phyloP scores from a whole-genome alignment of 768 basidiomycete species.

The Cystofilobasidium capitatum region DNA sequence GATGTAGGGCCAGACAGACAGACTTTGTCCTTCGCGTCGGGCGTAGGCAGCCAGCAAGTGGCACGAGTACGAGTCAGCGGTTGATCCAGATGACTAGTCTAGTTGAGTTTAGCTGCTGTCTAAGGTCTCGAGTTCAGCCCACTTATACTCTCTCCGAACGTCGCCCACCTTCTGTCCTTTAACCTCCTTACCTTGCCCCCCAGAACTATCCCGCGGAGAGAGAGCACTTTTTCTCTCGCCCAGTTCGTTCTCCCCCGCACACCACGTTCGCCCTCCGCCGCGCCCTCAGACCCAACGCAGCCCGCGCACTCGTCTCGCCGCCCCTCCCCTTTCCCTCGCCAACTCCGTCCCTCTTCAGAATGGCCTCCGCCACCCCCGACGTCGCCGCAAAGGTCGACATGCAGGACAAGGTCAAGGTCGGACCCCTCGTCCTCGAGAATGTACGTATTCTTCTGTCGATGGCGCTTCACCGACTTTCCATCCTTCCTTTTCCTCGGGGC shows the following conservation, averaged over 20 bases:
- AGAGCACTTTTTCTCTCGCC: no score
- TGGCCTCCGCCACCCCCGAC: constrained; percentile 10
- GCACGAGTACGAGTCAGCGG: no score
- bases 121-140: no score
- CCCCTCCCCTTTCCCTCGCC: neutral
- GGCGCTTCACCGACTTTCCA: neutral
- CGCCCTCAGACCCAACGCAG: neutral
- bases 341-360: constrained; percentile 5
- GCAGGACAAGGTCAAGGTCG: constrained; percentile 24
- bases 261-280: neutral
- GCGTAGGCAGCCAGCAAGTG: no score
- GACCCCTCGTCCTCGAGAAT: constrained; percentile 26
- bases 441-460: neutral
- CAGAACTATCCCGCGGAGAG: no score
- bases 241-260: neutral
- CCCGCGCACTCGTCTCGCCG: neutral
- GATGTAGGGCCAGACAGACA: no score
- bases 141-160: no score
- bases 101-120: no score
- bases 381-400: constrained; percentile 13
- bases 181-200: no score
- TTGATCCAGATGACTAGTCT: no score
- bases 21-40: no score
- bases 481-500: neutral
- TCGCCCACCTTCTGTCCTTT: no score